Evolutionary conservation across 495 filamentous ascomycete species (phyloP).

Genomic region (Lophium mytilinum): DNA sequence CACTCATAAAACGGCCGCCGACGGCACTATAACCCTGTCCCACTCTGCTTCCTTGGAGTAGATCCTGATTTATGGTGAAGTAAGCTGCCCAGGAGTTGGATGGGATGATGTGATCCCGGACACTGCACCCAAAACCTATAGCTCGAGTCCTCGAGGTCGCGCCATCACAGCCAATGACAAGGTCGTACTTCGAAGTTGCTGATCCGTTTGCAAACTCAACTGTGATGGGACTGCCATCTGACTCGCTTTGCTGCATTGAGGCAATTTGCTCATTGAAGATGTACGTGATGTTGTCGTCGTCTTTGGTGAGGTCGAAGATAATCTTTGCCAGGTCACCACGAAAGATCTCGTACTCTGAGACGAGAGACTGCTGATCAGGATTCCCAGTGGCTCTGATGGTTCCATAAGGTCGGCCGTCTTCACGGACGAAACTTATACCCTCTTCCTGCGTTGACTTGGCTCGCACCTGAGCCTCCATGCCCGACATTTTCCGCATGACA

Average conservation of each 20-base stretch:
- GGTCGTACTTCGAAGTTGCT: slow-evolving; percentile 37
- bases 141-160: slow-evolving; percentile 42
- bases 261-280: slow-evolving; percentile 39
- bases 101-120: too few species aligned
- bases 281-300: slow-evolving; percentile 36
- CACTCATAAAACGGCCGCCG: too few species aligned
- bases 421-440: slow-evolving; percentile 40
- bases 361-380: slow-evolving; percentile 38
- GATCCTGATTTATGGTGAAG: too few species aligned
- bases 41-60: too few species aligned
- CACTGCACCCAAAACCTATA: too few species aligned
- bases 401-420: slow-evolving; percentile 32
- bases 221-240: slow-evolving; percentile 27
- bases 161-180: slow-evolving; percentile 45
- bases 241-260: slow-evolving; percentile 23
- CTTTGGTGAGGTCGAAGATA: slow-evolving; percentile 37
- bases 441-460: slow-evolving; percentile 34
- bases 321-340: slow-evolving; percentile 44
- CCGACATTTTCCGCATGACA: slow-evolving; percentile 43
- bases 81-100: too few species aligned
- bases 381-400: slow-evolving; percentile 38
- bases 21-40: too few species aligned
- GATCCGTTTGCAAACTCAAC: slow-evolving; percentile 35
- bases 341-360: slow-evolving; percentile 51
- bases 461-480: slow-evolving; percentile 41